Evolutionary conservation across 345 rosid species (phyloP).

Genomic region (Camelina neglecta): DNA sequence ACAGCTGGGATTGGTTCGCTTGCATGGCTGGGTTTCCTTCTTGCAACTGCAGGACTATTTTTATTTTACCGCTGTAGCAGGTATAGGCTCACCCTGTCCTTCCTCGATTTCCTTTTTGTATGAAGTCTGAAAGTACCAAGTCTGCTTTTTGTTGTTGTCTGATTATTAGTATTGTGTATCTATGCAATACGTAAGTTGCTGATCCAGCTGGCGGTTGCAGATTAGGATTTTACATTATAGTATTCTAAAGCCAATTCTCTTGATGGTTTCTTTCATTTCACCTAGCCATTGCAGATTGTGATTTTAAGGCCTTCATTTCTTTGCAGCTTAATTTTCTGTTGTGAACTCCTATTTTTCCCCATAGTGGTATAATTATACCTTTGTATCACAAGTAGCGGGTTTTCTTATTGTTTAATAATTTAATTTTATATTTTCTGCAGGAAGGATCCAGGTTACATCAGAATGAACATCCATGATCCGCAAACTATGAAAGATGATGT

Average conservation of each 20-base stretch:
- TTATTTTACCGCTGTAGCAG: constrained; percentile 93
- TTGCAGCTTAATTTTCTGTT: constrained; percentile 11
- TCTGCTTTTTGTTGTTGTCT: constrained; percentile 3
- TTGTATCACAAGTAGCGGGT: constrained; percentile 10
- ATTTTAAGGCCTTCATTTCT: constrained; percentile 30
- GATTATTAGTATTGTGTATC: constrained; percentile 1
- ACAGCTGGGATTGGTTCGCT: constrained; percentile 74
- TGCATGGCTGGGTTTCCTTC: constrained; percentile 86
- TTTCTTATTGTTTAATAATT: constrained; percentile 19
- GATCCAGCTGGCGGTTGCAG: not conserved
- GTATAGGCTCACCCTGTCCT: constrained; percentile 49
- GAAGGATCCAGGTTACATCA: constrained; percentile 94
- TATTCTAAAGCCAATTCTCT: constrained; percentile 4
- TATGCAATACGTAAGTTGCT: not conserved
- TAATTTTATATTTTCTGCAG: constrained; percentile 52
- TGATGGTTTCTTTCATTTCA: constrained; percentile 9
- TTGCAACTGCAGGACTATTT: constrained; percentile 75
- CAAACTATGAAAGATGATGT: constrained; percentile 95
- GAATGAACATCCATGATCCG: constrained; percentile 76
- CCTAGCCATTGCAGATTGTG: not conserved
- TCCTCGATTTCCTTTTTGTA: constrained; percentile 11
- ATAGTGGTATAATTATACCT: constrained; percentile 1
- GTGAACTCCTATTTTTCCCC: constrained; percentile 9
- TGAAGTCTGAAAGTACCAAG: not conserved
- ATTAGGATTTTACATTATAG: not conserved